Base-by-base conservation (phyloP, 140 eudicot species). In the Ambrosia hybrid region DNA sequence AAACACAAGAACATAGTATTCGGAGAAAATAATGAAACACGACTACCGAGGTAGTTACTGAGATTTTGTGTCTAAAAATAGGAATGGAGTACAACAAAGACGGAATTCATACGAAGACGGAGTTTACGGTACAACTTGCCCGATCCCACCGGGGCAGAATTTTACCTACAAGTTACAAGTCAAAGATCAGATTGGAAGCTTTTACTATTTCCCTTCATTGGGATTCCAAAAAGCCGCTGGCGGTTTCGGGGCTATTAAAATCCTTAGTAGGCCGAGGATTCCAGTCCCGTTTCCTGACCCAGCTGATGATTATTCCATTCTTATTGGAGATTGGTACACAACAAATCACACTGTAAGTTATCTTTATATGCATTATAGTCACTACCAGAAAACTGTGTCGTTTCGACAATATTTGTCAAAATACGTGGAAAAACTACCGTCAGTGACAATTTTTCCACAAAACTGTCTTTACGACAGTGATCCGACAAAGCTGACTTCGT, bases 111-210 rank as follows among this genome's bases (percentile, higher is more conserved):
- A 71, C 61, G 80, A 77, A 83, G 99, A 95, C 75, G 99, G 99
- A 62, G 96, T 91, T 3, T 79, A 76, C 51, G 99, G 97, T 45
- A 95, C 99, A 2, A 95, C 83, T 1, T 95, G 99, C 38, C 96
- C 97, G n/a, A 95, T 95, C 45, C 97, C 95, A 56, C 84, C 94
- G 5, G 96, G 97, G 13, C 81, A 80, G 59, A 95, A 91, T 76
- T 95, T 68, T 74, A 90, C 99, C 0, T 95, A 88, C 74, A 77
- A 55, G 34, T 33, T 95, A 71, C 99, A 95, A 79, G 85, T 95
- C 60, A 95, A 95, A 62, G 99, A 91, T 80, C 99, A 95, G 48
- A 88, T 95, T 56, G 99, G 99, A 38, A 95, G 95, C 76, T 95
- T 81, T 61, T 89, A 68, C 75, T 95, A 95, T 67, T 95, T 84